Evolutionary conservation across 2,329 filamentous ascomycete species (phyloP).

Genomic region (Westerdykella sp.): DNA sequence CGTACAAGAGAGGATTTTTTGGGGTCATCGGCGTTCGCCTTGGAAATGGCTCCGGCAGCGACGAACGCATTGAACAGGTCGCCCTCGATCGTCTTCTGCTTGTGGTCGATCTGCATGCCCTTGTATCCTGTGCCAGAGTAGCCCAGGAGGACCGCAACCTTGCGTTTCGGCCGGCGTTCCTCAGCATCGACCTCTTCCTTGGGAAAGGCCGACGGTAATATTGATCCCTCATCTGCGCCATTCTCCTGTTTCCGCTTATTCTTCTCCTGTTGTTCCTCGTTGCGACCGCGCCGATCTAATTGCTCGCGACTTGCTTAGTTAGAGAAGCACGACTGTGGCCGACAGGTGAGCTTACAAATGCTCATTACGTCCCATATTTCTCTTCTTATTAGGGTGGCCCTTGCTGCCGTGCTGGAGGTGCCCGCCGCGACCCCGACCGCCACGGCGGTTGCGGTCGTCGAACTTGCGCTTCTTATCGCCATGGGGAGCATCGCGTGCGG

Average conservation of each 20-base stretch:
- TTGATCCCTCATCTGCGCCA: constrained; percentile 34
- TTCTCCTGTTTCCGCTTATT: constrained; percentile 34
- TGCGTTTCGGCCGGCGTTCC: constrained; percentile 83
- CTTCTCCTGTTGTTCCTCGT: constrained; percentile 37
- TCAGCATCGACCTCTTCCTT: constrained; percentile 85
- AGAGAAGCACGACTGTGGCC: constrained; percentile 18
- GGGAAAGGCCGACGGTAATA: constrained; percentile 55
- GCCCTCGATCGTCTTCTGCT: constrained; percentile 90
- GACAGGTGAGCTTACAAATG: constrained; percentile 50
- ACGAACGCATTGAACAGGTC: constrained; percentile 92
- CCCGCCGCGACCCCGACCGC: constrained; percentile 22
- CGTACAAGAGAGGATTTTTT: constrained; percentile 93
- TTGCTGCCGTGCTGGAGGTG: constrained; percentile 31
- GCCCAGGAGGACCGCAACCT: constrained; percentile 91
- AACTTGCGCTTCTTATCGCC: constrained; percentile 31
- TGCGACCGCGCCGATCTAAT: constrained; percentile 44
- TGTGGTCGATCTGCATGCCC: constrained; percentile 78
- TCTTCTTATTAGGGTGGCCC: constrained; percentile 48
- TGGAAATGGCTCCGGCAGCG: constrained; percentile 85
- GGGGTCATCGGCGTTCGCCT: constrained; percentile 92
- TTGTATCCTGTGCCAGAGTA: constrained; percentile 96
- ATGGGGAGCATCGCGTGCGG: constrained; percentile 10
- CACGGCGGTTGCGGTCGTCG: constrained; percentile 18
- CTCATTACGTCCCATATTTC: constrained; percentile 60
- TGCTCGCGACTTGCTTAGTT: constrained; percentile 42